Evolutionary conservation across 2,329 filamentous ascomycete species (phyloP).

Genomic region (Alternaria gansuensis): DNA sequence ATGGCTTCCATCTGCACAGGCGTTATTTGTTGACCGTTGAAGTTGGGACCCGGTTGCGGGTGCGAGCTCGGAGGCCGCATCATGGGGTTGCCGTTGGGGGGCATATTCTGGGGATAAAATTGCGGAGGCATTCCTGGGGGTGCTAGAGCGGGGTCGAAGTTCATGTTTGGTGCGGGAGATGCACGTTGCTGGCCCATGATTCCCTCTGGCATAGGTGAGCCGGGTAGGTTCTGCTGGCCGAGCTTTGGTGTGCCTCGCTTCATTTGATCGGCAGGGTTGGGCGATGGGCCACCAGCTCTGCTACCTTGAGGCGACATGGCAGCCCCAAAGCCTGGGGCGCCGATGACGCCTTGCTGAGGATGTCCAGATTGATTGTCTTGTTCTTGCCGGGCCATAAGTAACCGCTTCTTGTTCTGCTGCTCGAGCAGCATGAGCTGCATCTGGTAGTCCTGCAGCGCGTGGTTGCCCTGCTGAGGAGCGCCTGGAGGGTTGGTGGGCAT

Average conservation of each 20-base stretch:
- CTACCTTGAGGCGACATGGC: slow-evolving; percentile 75
- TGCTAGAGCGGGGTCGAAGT: slow-evolving; percentile 62
- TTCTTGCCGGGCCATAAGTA: slow-evolving; percentile 83
- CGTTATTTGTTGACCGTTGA: slow-evolving; percentile 71
- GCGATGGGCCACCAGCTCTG: slow-evolving; percentile 75
- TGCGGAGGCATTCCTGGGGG: slow-evolving; percentile 56
- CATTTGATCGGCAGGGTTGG: slow-evolving; percentile 80
- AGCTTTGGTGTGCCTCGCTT: slow-evolving; percentile 80
- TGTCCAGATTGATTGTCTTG: slow-evolving; percentile 72
- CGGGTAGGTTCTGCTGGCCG: slow-evolving; percentile 71
- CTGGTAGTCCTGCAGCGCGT: slow-evolving; percentile 85
- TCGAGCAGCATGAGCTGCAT: slow-evolving; percentile 89
- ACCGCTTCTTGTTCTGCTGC: slow-evolving; percentile 85
- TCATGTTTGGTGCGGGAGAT: slow-evolving; percentile 66
- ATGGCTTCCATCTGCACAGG: slow-evolving; percentile 63
- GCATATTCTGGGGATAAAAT: slow-evolving; percentile 47
- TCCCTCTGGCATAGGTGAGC: slow-evolving; percentile 74
- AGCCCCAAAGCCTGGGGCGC: slow-evolving; percentile 65
- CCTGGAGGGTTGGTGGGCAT: slow-evolving; percentile 69
- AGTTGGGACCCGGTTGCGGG: slow-evolving; percentile 58
- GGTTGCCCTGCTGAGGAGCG: slow-evolving; percentile 69
- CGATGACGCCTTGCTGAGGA: slow-evolving; percentile 58
- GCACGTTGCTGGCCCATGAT: slow-evolving; percentile 69
- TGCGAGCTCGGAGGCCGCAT: slow-evolving; percentile 62
- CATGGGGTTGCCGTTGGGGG: slow-evolving; percentile 55